Evolutionary conservation across 1,139 yeast species (phyloP), one percentile per base, ranked within the genome.

Genomic region (Taphrina pruni): DNA sequence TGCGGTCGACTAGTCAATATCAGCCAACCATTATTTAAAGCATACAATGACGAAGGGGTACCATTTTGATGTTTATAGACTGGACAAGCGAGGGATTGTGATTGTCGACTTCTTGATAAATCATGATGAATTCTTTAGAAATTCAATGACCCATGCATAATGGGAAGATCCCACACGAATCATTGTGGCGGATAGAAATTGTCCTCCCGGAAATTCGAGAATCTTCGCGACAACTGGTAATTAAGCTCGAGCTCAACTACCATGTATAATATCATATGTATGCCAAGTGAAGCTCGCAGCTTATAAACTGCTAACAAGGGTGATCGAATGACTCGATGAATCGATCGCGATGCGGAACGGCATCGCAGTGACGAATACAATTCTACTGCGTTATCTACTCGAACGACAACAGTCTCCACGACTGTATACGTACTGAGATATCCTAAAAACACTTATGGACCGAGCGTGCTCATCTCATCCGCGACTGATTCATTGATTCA

Each of bases 1-100:
- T 72, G 90, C 80, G 66, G 91, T 84, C 61, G 85, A 64, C 67
- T 64, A 55, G 14, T n/a, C 11, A 17, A 7, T 26, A 26, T 43
- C 32, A 50, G 36, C 36, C 54, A 11, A 21, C 4, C 12, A 26
- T 50, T 26, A 2, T 26, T 26, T 26, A 2, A 4, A 26, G 32
- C 32, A 26, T 26, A 26, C 32, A 26, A 26, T 26, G 32, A 26
- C 4, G 17, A 11, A 50, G 32, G 9, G 11, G 36, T 21, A 50
- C 54, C 54, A 50, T 50, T 2, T 50, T 6, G 36, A 4, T 26
- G 32, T 26, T 26, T 26, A 26, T 26, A 26, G 32, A 26, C 32
- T 26, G 32, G 32, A 26, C 32, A 26, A 26, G 32, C 32, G 32
- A 26, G 32, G 32, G 32, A 26, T 26, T 26, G 32, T 26, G 32